A percentile compares a stretch with the other conserved stretches of the same genome.
Evolutionary conservation across 2,329 filamentous ascomycete species (phyloP).

Genomic region (Alternaria alternata): DNA sequence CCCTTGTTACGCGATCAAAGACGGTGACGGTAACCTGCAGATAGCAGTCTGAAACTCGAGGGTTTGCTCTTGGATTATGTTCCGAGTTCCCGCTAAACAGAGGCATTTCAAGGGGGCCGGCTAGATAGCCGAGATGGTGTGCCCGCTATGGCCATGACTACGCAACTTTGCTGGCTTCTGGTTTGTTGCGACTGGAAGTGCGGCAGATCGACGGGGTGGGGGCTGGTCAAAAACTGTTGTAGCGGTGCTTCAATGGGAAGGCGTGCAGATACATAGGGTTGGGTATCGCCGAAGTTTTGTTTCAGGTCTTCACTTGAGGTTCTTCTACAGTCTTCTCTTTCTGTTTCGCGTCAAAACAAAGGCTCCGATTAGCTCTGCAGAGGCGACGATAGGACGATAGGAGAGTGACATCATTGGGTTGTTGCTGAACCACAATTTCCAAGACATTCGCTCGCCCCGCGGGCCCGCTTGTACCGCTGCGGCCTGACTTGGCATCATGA

Average conservation of each 20-base stretch:
- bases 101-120: slow-evolving; percentile 12
- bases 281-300: slow-evolving; percentile 9
- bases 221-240: slow-evolving; percentile 9
- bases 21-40: slow-evolving; percentile 3
- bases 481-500: slow-evolving; percentile 16
- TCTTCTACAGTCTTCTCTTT: not conserved
- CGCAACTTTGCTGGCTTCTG: slow-evolving; percentile 7
- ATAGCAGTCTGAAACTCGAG: slow-evolving; percentile 1
- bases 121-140: slow-evolving; percentile 23
- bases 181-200: slow-evolving; percentile 16
- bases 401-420: slow-evolving; percentile 11
- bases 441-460: slow-evolving; percentile 7
- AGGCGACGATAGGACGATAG: not conserved
- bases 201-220: slow-evolving; percentile 19
- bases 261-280: slow-evolving; percentile 14
- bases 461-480: slow-evolving; percentile 17
- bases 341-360: not conserved
- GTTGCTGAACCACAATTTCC: slow-evolving; percentile 1
- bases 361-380: not conserved
- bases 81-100: slow-evolving; percentile 4
- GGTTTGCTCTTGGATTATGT: slow-evolving; percentile 1
- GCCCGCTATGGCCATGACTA: slow-evolving; percentile 13
- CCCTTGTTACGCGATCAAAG: not conserved
- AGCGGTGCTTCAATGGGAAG: slow-evolving; percentile 4
- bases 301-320: not conserved